Evolutionary conservation across 176 grass and related monocot genomes (phyloP).

Genomic region (Oryza longistaminata): DNA sequence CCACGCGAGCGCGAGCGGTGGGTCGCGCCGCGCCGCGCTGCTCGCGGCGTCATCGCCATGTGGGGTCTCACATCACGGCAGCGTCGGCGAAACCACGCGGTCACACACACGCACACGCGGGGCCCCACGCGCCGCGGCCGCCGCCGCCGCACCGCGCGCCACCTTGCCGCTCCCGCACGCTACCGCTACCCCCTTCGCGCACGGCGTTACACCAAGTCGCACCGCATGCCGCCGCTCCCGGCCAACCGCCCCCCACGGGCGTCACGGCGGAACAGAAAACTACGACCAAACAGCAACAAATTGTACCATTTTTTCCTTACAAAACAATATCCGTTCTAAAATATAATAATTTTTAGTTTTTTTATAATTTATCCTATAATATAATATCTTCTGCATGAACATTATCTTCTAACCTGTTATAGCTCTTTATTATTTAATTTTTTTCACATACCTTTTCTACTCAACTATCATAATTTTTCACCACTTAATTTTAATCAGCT

Average conservation of each 20-base stretch:
- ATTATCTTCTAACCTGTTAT: too few species aligned
- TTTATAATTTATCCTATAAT: too few species aligned
- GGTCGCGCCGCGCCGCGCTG: neutral
- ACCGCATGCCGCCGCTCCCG: constrained; percentile 50
- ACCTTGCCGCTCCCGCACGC: constrained; percentile 42
- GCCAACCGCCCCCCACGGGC: constrained; percentile 11
- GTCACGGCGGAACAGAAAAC: neutral
- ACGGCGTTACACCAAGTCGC: neutral
- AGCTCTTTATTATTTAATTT: too few species aligned
- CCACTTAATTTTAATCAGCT: too few species aligned
- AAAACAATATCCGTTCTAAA: too few species aligned
- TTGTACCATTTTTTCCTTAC: too few species aligned
- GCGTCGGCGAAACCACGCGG: constrained; percentile 18
- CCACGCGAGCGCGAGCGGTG: neutral
- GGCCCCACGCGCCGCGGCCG: constrained; percentile 1
- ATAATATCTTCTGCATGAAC: too few species aligned
- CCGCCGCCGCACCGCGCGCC: constrained; percentile 17
- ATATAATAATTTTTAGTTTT: too few species aligned
- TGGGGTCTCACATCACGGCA: neutral
- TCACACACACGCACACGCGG: neutral
- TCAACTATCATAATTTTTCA: too few species aligned
- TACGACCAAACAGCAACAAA: neutral
- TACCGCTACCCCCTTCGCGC: neutral
- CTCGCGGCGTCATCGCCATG: neutral
- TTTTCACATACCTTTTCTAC: too few species aligned